phyloP scores from a whole-genome alignment of 2,329 filamentous ascomycete species.

The Gnomoniopsis smithogilvyi region DNA sequence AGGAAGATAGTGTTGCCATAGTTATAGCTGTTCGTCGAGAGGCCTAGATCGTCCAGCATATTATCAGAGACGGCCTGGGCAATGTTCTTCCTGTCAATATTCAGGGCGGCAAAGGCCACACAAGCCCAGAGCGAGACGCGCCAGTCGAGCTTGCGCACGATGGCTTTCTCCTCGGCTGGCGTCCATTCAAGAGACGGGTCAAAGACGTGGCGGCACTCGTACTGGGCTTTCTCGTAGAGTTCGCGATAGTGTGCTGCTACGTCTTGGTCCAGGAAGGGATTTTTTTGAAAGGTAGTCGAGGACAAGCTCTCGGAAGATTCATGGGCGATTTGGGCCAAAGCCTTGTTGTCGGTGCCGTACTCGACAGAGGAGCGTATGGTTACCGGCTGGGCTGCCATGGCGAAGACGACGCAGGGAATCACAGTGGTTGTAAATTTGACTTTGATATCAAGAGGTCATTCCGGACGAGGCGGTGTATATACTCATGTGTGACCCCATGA shows the following conservation, averaged over 20 bases:
- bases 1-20: constrained; percentile 49
- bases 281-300: constrained; percentile 17
- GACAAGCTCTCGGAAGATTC: neutral
- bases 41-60: constrained; percentile 50
- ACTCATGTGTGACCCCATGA: no score
- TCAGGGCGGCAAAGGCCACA: constrained; percentile 59
- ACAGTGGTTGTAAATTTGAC: neutral
- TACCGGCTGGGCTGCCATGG: neutral
- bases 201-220: constrained; percentile 54
- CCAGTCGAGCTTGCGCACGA: constrained; percentile 46
- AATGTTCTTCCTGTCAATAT: constrained; percentile 60
- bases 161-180: constrained; percentile 46
- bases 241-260: constrained; percentile 30
- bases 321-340: neutral
- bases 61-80: constrained; percentile 58
- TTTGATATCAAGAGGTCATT: neutral
- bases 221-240: constrained; percentile 34
- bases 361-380: neutral
- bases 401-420: neutral
- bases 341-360: neutral
- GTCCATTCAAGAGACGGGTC: constrained; percentile 53
- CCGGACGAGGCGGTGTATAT: neutral
- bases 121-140: constrained; percentile 42
- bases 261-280: constrained; percentile 28
- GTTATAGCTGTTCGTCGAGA: constrained; percentile 46